Conservation (phyloP, 768 basidiomycete genomes). For the Dacryopinax spathularia region DNA sequence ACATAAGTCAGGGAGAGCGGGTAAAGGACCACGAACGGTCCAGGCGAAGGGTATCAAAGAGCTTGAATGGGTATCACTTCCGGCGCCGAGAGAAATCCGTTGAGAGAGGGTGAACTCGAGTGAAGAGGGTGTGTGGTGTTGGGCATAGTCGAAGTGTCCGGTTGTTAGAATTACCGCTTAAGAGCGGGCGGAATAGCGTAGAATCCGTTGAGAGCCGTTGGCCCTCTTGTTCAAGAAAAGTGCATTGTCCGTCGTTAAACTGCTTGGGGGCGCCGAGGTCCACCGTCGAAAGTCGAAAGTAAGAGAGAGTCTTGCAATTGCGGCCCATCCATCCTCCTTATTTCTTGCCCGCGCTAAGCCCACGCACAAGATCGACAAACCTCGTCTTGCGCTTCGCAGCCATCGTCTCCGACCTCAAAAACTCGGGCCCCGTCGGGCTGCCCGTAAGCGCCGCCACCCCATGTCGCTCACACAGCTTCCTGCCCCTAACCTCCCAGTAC, state of each 20-base stretch:
- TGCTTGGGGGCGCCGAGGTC: too few species aligned
- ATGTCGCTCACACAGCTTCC: conserved; percentile 79
- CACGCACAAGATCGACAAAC: conserved; percentile 50
- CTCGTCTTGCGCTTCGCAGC: conserved; percentile 67
- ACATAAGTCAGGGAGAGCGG: background rate
- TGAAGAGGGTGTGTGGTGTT: background rate
- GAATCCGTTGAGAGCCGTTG: background rate
- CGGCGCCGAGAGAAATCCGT: conserved; percentile 2
- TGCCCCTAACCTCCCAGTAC: conserved; percentile 74
- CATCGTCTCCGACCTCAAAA: conserved; percentile 27
- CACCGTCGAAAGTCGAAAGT: too few species aligned
- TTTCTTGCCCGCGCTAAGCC: background rate
- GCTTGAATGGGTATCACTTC: conserved; percentile 4
- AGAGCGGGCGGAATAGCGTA: background rate
- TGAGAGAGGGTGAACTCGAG: conserved; percentile 3
- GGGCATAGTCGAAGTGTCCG: background rate
- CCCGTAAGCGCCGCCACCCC: conserved; percentile 26
- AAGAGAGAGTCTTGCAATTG: background rate
- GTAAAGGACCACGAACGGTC: background rate
- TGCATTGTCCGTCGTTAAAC: background rate
- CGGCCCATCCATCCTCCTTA: background rate
- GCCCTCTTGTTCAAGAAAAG: background rate
- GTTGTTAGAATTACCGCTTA: conserved; percentile 3
- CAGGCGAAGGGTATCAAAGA: background rate
- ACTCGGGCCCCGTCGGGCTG: conserved; percentile 15